A percentile compares a stretch with the other conserved stretches of the same genome.
These are phyloP conservation scores for Fusarium cyanostomum DNA, from an alignment of 2,329 filamentous ascomycete genomes.

Conservation along the genomic window DNA sequence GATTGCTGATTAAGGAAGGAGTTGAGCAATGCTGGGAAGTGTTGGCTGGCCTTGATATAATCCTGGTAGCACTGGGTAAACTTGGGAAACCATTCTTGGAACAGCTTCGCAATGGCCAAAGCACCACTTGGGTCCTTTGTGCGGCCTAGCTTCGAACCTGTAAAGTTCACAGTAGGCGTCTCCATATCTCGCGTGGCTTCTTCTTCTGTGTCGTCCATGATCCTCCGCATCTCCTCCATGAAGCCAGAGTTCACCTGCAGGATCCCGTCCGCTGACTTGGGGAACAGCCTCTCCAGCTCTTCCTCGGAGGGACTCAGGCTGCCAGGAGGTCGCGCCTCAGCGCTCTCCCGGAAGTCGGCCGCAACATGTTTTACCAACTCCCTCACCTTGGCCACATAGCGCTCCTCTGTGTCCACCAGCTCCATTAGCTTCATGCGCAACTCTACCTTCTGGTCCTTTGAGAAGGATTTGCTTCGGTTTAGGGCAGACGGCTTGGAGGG, in stretches of 20 bases:
- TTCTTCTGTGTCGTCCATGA: constrained; percentile 86
- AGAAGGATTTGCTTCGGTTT: constrained; percentile 80
- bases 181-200: constrained; percentile 82
- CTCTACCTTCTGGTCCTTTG: constrained; percentile 82
- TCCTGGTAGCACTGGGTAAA: constrained; percentile 92
- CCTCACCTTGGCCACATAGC: constrained; percentile 88
- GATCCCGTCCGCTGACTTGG: constrained; percentile 81
- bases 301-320: constrained; percentile 77
- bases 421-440: constrained; percentile 90
- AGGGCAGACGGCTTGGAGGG: constrained; percentile 86
- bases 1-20: constrained; percentile 82
- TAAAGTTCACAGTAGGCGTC: constrained; percentile 54
- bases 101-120: constrained; percentile 78
- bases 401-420: constrained; percentile 90
- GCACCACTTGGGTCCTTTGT: constrained; percentile 80
- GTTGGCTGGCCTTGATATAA: constrained; percentile 90
- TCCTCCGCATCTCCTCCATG: constrained; percentile 75
- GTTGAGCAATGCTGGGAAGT: constrained; percentile 84
- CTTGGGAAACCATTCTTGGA: constrained; percentile 91
- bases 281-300: constrained; percentile 81
- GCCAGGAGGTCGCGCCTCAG: constrained; percentile 63
- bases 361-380: constrained; percentile 85
- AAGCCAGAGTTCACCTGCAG: constrained; percentile 84
- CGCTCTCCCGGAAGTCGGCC: constrained; percentile 78
- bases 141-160: constrained; percentile 57